Evolutionary conservation across 2,329 filamentous ascomycete genomes (phyloP), one percentile per base, ranked within the genome.

Genomic region (Trichoderma polysporum): DNA sequence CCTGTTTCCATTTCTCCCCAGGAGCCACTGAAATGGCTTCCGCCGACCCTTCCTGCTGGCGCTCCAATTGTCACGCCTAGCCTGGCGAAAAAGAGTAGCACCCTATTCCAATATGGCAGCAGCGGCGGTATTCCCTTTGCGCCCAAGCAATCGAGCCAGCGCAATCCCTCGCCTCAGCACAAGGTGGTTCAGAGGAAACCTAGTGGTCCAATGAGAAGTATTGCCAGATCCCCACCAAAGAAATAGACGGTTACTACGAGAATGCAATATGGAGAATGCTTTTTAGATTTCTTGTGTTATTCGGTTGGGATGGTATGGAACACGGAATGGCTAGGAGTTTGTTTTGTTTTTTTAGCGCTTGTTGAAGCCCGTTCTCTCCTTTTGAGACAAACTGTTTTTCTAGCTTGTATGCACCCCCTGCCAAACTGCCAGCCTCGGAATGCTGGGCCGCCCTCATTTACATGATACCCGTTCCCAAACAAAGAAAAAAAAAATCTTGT

Each of bases 101-200:
- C 72, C 1, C 71, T 80, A 52, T 80, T 79, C 47, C 74, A 76
- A 15, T 79, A 79, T 61, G 82, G 77, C 4, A 78, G 81, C 13
- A 78, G 81, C 13, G 78, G 81, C 5, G 78, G 81, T 6, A 85
- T 86, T 52, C 83, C 81, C 0, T 85, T 85, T 74, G 82, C 81
- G 5, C 37, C 41, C 4, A 54, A 61, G 67, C 33, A 25, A 64
- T 17, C 63, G 15, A 31, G 13, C 0, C n/a, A 49, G 37, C 54
- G 60, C 15, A 45, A 2, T 17, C 10, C 54, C 33, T 60, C 66
- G 4, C 49, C 66, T 12, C 62, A 68, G 22, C 37, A 50, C 31
- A 63, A 50, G 50, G 37, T 29, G 50, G 37, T 29, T 19, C 41
- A 66, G 15, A 63, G 39, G 17, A 65, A 66, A 45, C 33, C 49